Evolutionary conservation across 2,329 filamentous ascomycete species (phyloP), one percentile per base, ranked within the genome.

Genomic region (Atkinsonella texensis): DNA sequence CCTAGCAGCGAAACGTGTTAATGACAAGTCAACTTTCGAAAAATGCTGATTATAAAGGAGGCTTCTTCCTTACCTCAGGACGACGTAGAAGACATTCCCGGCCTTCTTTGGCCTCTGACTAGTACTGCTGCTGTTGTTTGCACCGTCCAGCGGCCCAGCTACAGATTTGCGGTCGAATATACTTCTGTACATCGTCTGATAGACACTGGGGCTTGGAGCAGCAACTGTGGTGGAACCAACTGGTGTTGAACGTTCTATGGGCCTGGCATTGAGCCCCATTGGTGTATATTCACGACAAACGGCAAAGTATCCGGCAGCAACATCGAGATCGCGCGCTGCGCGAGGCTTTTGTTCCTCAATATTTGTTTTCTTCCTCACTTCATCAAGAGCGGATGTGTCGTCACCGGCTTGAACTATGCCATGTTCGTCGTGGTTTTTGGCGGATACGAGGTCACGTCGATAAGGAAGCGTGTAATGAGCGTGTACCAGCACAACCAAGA

Each of bases 171-270:
- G 80, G 60, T 95, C 89, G 65, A 98, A 97, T 55, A 98, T 85
- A 66, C 87, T 95, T 64, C 89, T 77, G 70, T 98, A 98, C 89
- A 98, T 96, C 66, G 86, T 86, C 76, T 97, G 93, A 68, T 97
- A 97, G 39, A 98, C 91, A 65, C 91, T 96, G 52, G 87, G 89
- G 62, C 89, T 95, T 52, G 89, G 85, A 42, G 85, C 75, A 35
- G 84, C 81, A 44, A 93, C 82, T 15, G 86, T 84, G 49, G 79
- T 69, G 52, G 85, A 83, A 17, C 88, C 89, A 12, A 87, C 80
- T 6, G 89, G 88, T 0, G 87, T 91, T 33, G 83, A 81, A 54
- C 89, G 80, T 70, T 95, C 90, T 53, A 91, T 89, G 6, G 90
- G 89, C 69, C 91, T 95, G 54, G 89, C 88, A 72, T 94, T 94